phyloP scores from a whole-genome alignment of 495 filamentous ascomycete genomes.

The Tuber borchii region DNA sequence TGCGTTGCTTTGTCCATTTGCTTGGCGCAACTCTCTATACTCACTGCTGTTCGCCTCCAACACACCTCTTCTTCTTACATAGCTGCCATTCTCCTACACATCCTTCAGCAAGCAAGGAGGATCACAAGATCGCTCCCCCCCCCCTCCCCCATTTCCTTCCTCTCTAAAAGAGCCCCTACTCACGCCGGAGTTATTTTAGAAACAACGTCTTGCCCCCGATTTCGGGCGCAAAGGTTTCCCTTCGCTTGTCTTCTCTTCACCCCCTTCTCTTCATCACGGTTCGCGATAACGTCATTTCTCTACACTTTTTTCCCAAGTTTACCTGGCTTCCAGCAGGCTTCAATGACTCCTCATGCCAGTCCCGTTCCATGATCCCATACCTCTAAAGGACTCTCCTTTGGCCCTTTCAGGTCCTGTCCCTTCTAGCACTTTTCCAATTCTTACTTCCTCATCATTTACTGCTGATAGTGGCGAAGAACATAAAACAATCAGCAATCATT shows the following conservation, averaged over 20 bases:
- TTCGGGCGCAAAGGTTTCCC: neutral
- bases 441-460: constrained; percentile 25
- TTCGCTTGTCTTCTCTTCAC: constrained; percentile 2
- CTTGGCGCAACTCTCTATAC: neutral
- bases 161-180: constrained; percentile 2
- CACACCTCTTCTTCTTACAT: neutral
- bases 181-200: neutral
- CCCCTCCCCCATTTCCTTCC: constrained; percentile 12
- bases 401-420: constrained; percentile 49
- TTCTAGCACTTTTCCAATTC: constrained; percentile 44
- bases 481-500: constrained; percentile 4
- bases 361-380: constrained; percentile 40
- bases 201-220: neutral
- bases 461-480: constrained; percentile 25
- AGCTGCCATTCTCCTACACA: constrained; percentile 1
- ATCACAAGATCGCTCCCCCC: constrained; percentile 32
- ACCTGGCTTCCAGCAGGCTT: constrained; percentile 41
- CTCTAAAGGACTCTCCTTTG: constrained; percentile 44
- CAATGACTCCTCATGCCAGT: constrained; percentile 44
- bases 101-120: constrained; percentile 11
- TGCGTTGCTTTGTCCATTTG: constrained; percentile 1
- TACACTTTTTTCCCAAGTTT: constrained; percentile 21
- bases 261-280: constrained; percentile 15
- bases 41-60: neutral
- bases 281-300: constrained; percentile 39